Percentiles rank a stretch among this genome's conserved stretches.
Evolutionary conservation across 495 filamentous ascomycete species (phyloP).

Genomic region (Xylaria flabelliformis): DNA sequence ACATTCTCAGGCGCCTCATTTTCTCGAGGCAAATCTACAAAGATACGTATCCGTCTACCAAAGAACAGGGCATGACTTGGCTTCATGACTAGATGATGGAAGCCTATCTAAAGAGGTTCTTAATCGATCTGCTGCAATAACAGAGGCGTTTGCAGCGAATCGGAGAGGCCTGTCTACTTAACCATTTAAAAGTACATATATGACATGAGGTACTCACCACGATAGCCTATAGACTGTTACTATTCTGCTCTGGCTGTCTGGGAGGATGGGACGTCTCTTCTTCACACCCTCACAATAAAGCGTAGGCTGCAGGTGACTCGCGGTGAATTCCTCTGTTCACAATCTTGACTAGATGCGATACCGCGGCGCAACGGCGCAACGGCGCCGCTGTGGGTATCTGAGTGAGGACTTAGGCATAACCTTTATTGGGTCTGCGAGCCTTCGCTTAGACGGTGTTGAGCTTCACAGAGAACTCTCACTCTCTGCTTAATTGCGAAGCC

Average conservation of each 20-base stretch:
- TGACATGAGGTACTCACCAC: background rate
- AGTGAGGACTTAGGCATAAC: background rate
- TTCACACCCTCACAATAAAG: background rate
- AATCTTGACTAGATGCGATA: background rate
- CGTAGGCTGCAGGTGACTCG: background rate
- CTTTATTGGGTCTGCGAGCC: background rate
- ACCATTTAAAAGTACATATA: background rate
- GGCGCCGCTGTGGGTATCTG: background rate
- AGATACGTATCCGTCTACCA: background rate
- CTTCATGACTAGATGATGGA: background rate
- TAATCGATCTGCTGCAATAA: background rate
- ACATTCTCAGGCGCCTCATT: background rate
- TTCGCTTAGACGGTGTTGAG: background rate
- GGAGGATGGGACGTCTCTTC: background rate
- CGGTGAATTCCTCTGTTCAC: background rate
- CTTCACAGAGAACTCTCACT: background rate
- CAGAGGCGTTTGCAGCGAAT: background rate
- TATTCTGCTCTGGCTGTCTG: background rate
- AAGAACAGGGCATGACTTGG: no score
- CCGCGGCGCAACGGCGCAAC: background rate
- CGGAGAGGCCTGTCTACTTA: background rate
- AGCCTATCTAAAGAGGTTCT: background rate
- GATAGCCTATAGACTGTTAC: background rate
- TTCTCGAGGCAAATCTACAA: background rate
- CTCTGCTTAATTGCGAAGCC: background rate